Conservation (phyloP, 2,329 filamentous ascomycete genomes). For the Daldinia eschscholtzii region DNA sequence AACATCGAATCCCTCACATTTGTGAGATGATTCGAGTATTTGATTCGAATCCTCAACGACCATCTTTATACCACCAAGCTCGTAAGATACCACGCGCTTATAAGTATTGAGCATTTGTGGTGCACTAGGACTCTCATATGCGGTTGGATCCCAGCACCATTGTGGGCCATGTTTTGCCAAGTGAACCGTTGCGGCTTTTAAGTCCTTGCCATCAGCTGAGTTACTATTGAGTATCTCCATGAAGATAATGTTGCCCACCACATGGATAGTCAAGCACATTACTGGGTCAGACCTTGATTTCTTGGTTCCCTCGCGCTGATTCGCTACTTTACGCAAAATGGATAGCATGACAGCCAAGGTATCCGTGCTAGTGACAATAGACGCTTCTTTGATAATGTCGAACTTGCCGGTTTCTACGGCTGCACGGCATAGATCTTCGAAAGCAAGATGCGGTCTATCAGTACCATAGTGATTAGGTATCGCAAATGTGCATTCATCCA, state of each 20-base stretch:
- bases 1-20: neutral
- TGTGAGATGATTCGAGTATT: neutral
- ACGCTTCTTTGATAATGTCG: neutral
- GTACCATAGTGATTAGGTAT: neutral
- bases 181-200: neutral
- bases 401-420: neutral
- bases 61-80: slow-evolving; percentile 4
- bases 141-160: neutral
- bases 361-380: slow-evolving; percentile 15
- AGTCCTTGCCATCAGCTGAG: neutral
- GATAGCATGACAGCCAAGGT: neutral
- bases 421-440: slow-evolving; percentile 18
- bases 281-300: neutral
- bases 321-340: too few relatives aligned
- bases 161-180: neutral
- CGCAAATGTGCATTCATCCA: too few relatives aligned
- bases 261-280: slow-evolving; percentile 5
- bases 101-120: slow-evolving; percentile 2
- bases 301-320: too few relatives aligned
- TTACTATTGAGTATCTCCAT: slow-evolving; percentile 8
- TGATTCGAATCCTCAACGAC: slow-evolving; percentile 19
- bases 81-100: slow-evolving; percentile 18
- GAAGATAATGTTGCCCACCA: slow-evolving; percentile 3
- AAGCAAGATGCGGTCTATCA: neutral
- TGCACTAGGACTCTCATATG: too few relatives aligned